Evolutionary conservation across 257 asterid species (phyloP), one percentile per base, ranked within the genome.

Genomic region (Eucommia ulmoides): DNA sequence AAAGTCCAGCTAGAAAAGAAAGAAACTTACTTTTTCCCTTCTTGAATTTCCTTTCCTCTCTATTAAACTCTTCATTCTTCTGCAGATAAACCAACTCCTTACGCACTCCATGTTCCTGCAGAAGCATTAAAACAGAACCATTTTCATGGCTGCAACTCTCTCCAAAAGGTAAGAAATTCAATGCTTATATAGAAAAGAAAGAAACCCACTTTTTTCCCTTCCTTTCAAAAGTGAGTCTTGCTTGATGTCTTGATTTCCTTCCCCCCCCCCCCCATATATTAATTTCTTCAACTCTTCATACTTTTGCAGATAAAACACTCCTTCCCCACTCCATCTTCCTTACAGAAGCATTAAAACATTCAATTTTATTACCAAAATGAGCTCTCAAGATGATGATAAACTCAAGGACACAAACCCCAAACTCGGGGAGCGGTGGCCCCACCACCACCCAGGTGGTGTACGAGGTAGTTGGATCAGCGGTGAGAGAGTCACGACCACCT

Each of bases 361-460:
- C n/a, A n/a, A n/a, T n/a, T n/a, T n/a, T n/a, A n/a, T n/a, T n/a
- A n/a, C n/a, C n/a, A n/a, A n/a, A 41, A n/a, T 67, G 8, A 45
- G 52, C 42, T 55, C 61, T 47, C 67, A 67, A 51, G 93, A 78
- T 14, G 87, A 81, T 51, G 75, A 58, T 61, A 73, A 73, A 51
- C 74, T 79, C 53, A 81, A 81, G 47, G 87, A 75, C 61, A 81
- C 93, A 5, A 75, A 75, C 53, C 88, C 88, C 17, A 78, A 74
- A 68, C 80, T 81, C 0, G 93, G 92, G 22, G 92, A 79, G 61
- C 65, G 85, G 56, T 82, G 88, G 93, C 84, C 84, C 7, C 83
- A 74, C 44, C n/a, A n/a, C n/a, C n/a, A n/a, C n/a, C n/a, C n/a
- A n/a, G 87, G 87, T 21, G 92, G 84, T 23, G 47, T 64, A 15